Evolutionary conservation across 306 rosid genomes (phyloP), one percentile per base, ranked within the genome.

Genomic region (Ceratonia siliqua): DNA sequence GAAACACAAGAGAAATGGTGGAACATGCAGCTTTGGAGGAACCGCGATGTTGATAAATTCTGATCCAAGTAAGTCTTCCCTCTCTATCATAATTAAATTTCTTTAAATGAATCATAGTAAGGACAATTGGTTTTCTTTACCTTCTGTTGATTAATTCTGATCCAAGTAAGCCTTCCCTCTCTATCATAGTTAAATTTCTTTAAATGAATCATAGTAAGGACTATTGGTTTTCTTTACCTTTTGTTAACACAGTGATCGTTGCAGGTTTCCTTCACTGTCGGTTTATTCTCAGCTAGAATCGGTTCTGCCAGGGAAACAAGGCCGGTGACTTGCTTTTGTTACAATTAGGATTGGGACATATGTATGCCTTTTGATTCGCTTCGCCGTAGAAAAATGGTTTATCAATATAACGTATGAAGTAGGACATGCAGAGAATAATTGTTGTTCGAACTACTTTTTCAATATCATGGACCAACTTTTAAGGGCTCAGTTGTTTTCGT

Each of bases 241-340:
- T 45, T 1, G 27, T n/a, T 78, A 39, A 72, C 45, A 32, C 59
- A 21, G 38, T 20, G 41, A 12, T 74, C n/a, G 36, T 79, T 86
- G 89, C 91, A 93, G 97, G 98, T 88, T 93, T 81, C 74, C 87
- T 86, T 79, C 83, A 86, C 28, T 93, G 98, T 70, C 89, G 83
- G 48, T 93, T 93, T 76, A 63, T 84, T 77, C 90, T 88, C 13
- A 86, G 75, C 83, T 91, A 78, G 87, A 75, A 32, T 20, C 50
- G 33, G 42, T 41, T 3, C 22, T 56, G 55, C 74, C 28, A n/a
- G 62, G 27, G 67, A 72, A 69, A 76, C 18, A 58, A 46, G 67
- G 27, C 71, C 62, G 30, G 70, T 4, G 63, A 18, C 35, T 57
- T 73, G 66, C 13, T 62, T 78, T 72, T 32, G 64, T 25, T 69